These are phyloP conservation scores for Trametes versicolor DNA, from an alignment of 1,284 basidiomycete species.

Conservation along the genomic window DNA sequence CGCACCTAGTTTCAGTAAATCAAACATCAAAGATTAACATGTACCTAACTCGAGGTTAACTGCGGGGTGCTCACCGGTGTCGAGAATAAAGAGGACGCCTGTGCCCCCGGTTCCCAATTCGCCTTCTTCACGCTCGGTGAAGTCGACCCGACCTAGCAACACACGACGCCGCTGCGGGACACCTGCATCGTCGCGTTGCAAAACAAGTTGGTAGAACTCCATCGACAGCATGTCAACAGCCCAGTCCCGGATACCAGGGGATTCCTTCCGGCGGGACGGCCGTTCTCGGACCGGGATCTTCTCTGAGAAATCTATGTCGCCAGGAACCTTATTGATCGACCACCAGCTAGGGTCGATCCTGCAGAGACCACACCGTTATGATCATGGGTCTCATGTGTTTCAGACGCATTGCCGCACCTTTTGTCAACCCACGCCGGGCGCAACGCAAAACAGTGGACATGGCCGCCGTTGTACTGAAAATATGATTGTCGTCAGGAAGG, in stretches of 20 bases:
- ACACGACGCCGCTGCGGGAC: background rate
- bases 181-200: background rate
- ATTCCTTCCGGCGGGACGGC: background rate
- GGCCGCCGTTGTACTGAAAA: background rate
- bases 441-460: background rate
- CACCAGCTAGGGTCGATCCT: background rate
- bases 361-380: background rate
- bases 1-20: background rate
- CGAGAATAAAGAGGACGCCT: background rate
- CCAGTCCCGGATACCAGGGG: background rate
- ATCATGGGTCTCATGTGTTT: background rate
- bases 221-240: background rate
- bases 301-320: background rate
- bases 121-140: background rate
- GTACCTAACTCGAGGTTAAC: background rate
- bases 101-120: too few species aligned
- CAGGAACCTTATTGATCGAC: background rate
- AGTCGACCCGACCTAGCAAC: background rate
- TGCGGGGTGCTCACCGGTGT: background rate
- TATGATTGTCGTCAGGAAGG: background rate
- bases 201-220: background rate
- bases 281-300: background rate
- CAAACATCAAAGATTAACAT: background rate
- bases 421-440: background rate
- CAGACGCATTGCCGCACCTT: background rate